Conservation (phyloP, 106 monocot species). For the Vanilla planifolia region DNA sequence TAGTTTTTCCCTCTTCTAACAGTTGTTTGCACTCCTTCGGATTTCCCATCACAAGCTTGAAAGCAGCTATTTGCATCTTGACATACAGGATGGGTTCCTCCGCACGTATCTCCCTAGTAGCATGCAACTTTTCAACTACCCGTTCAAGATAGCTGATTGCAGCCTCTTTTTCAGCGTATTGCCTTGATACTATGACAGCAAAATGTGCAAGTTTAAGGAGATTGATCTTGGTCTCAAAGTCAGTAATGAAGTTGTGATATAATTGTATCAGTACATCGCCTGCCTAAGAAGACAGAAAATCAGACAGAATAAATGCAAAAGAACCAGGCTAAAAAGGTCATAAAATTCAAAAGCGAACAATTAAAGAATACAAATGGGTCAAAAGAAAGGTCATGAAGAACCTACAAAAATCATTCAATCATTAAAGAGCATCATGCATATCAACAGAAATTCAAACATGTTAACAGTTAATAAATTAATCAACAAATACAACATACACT, state of each 20-base stretch:
- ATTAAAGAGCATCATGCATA: too few species aligned
- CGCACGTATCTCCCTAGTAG: conserved; percentile 52
- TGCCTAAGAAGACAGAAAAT: conserved; percentile 33
- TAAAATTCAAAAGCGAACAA: too few species aligned
- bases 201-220: conserved; percentile 95
- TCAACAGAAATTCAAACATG: too few species aligned
- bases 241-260: conserved; percentile 95
- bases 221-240: conserved; percentile 99
- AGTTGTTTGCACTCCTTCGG: conserved; percentile 89
- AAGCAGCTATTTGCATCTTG: conserved; percentile 90
- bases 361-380: too few species aligned
- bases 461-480: too few species aligned
- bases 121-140: conserved; percentile 69
- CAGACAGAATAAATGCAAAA: background rate
- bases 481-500: too few species aligned
- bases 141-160: conserved; percentile 88
- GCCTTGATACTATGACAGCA: conserved; percentile 74
- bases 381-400: too few species aligned
- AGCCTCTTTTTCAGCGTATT: conserved; percentile 86
- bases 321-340: background rate
- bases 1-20: conserved; percentile 79
- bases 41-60: conserved; percentile 69
- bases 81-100: conserved; percentile 88
- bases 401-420: too few species aligned
- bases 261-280: conserved; percentile 94